phyloP scores from a whole-genome alignment of 2,329 filamentous ascomycete species.

The Xylaria sp. region DNA sequence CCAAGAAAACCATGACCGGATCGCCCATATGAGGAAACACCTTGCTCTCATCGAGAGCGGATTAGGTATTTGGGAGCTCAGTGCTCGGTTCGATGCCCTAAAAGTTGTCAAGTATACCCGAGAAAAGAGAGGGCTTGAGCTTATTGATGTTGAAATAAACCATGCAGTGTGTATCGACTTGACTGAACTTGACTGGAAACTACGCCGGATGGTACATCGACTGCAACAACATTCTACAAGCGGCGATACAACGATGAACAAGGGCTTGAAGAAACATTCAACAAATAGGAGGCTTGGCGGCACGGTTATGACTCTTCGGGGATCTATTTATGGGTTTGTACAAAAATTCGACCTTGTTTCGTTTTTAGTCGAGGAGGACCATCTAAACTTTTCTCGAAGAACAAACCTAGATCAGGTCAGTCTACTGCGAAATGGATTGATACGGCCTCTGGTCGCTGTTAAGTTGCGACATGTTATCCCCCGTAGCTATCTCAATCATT shows the following conservation, averaged over 20 bases:
- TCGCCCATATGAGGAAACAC: neutral
- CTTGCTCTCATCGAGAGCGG: neutral
- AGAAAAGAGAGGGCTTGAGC: neutral
- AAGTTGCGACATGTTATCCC: neutral
- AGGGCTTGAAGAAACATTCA: neutral
- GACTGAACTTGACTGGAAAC: neutral
- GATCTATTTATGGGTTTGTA: neutral
- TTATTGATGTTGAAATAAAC: neutral
- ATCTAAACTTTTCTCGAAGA: neutral
- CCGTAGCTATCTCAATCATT: neutral
- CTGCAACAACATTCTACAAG: neutral
- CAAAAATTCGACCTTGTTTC: neutral
- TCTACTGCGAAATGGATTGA: neutral
- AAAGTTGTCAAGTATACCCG: conserved; percentile 45
- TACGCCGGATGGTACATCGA: neutral
- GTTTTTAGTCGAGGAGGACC: neutral
- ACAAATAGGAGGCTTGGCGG: neutral
- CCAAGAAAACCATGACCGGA: neutral
- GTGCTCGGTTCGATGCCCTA: conserved; percentile 18
- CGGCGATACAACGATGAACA: neutral
- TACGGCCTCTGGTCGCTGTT: neutral
- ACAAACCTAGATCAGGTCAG: too few species aligned
- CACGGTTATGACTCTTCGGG: neutral
- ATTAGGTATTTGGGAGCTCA: conserved; percentile 19
- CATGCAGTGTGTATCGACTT: neutral